These are phyloP conservation scores for Aphanomyces cochlioides DNA, from an alignment of 352 stramenopile genomes.

Conservation along the genomic window DNA sequence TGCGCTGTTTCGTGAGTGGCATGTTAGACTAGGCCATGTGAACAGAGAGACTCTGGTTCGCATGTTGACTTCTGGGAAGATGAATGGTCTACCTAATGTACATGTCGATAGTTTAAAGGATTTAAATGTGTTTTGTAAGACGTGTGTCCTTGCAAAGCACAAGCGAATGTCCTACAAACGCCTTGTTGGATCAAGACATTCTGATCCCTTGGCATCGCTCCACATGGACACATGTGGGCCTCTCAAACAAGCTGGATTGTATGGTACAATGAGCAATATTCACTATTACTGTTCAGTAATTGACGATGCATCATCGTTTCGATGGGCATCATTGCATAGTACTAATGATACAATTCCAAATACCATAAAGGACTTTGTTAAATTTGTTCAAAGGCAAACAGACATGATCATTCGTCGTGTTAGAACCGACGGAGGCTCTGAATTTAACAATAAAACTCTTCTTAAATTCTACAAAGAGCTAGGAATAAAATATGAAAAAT, in stretches of 20 bases:
- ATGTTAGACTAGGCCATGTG: background rate
- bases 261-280: background rate
- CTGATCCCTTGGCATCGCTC: too few species aligned
- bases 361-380: background rate
- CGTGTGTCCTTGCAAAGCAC: background rate
- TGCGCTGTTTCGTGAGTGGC: too few species aligned
- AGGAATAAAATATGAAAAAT: background rate
- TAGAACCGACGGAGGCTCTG: background rate
- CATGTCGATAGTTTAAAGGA: background rate
- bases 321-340: too few species aligned
- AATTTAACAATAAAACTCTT: background rate
- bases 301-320: too few species aligned
- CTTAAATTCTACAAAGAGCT: background rate
- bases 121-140: background rate
- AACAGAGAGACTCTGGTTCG: background rate
- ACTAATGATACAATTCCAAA: background rate
- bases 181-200: too few species aligned
- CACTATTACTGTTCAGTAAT: background rate
- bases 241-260: background rate
- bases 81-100: background rate
- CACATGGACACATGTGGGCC: background rate
- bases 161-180: background rate
- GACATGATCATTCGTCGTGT: background rate
- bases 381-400: background rate
- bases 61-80: background rate